Conservation (phyloP, 306 rosid genomes). For the Rosa lucieae region DNA sequence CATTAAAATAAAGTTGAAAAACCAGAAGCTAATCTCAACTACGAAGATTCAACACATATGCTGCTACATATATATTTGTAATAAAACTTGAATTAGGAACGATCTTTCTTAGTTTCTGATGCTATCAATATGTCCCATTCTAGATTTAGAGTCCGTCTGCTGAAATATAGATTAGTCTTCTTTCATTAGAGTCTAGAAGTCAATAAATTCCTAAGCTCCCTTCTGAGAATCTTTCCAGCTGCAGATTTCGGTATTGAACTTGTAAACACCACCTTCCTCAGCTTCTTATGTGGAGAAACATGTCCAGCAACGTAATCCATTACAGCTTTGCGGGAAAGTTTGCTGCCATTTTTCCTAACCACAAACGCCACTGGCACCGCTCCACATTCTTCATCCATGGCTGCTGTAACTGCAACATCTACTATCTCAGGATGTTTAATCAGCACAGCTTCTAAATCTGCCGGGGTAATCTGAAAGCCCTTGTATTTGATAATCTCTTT, state of each 20-base stretch:
- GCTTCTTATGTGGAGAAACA: conserved; percentile 83
- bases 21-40: too few relatives aligned
- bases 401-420: conserved; percentile 45
- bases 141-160: background rate
- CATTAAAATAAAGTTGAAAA: too few relatives aligned
- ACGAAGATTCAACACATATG: too few relatives aligned
- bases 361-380: conserved; percentile 81
- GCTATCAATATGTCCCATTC: background rate
- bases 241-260: conserved; percentile 68
- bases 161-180: background rate
- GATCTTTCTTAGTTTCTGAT: background rate
- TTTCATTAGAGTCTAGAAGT: conserved; percentile 49
- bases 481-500: conserved; percentile 89
- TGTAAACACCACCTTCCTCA: conserved; percentile 76
- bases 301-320: conserved; percentile 62
- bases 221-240: conserved; percentile 78
- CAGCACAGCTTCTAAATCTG: conserved; percentile 49
- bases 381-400: conserved; percentile 58
- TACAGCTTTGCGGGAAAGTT: conserved; percentile 42
- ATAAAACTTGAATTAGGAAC: too few relatives aligned
- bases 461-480: conserved; percentile 72
- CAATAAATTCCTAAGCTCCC: conserved; percentile 46
- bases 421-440: conserved; percentile 40
- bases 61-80: too few relatives aligned
- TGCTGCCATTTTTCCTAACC: conserved; percentile 59